Conservation (phyloP, 768 basidiomycete genomes). For the Harrya chromipes region DNA sequence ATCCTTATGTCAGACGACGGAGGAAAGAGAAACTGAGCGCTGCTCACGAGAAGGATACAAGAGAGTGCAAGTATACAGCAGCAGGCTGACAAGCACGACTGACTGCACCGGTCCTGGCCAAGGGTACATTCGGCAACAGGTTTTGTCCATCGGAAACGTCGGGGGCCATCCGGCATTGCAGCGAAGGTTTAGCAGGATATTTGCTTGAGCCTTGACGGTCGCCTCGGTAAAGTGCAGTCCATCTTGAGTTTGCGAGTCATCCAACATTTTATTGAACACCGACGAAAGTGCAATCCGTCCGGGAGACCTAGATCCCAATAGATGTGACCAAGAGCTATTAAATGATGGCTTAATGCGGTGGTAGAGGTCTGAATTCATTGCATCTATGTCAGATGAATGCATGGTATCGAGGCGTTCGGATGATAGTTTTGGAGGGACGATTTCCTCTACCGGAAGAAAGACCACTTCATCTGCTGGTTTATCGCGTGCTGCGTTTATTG, state of each 20-base stretch:
- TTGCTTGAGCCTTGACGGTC: constrained; percentile 66
- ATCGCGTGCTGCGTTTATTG: constrained; percentile 36
- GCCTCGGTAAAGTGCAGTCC: constrained; percentile 76
- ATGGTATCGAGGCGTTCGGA: constrained; percentile 64
- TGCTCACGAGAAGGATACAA: constrained; percentile 36
- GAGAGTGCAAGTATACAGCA: constrained; percentile 51
- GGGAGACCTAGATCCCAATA: constrained; percentile 19
- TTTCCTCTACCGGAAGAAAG: constrained; percentile 73
- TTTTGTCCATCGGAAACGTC: constrained; percentile 65
- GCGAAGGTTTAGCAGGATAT: constrained; percentile 71
- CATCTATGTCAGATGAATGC: constrained; percentile 75
- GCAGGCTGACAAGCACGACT: constrained; percentile 44
- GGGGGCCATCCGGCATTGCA: constrained; percentile 75
- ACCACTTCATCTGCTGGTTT: constrained; percentile 70
- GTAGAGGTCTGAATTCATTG: constrained; percentile 84
- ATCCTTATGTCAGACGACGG: constrained; percentile 10
- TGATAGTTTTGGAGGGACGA: constrained; percentile 64
- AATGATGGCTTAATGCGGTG: constrained; percentile 54
- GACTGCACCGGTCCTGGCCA: constrained; percentile 55
- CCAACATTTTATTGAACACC: constrained; percentile 80
- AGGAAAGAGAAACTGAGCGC: constrained; percentile 1
- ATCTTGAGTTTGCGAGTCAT: constrained; percentile 72
- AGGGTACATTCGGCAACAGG: constrained; percentile 80
- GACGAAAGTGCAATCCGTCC: constrained; percentile 58
- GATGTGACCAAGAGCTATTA: constrained; percentile 29